Conservation (phyloP, 2,329 filamentous ascomycete species). For the Fusarium kyushuense region DNA sequence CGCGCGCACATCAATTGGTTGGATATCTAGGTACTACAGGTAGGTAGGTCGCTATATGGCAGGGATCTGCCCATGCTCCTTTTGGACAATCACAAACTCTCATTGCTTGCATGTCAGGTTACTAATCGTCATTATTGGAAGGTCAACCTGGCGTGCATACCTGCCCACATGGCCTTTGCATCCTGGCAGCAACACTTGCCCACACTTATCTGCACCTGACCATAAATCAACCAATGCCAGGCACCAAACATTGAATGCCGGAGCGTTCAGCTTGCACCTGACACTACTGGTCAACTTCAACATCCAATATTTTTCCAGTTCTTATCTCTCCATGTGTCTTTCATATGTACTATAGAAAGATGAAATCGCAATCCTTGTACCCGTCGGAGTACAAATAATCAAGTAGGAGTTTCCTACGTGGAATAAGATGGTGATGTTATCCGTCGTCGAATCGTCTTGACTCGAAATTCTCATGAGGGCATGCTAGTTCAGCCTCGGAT, state of each 20-base stretch:
- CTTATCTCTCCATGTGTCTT: neutral
- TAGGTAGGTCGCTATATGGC: no score
- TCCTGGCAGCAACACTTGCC: neutral
- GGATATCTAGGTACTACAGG: no score
- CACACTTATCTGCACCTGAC: neutral
- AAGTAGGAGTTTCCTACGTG: neutral
- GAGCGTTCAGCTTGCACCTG: neutral
- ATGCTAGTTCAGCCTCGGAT: neutral
- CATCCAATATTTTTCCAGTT: neutral
- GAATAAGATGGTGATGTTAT: neutral
- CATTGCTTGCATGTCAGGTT: neutral
- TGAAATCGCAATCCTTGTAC: neutral
- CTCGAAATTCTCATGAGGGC: neutral
- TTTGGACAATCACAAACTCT: constrained; percentile 1
- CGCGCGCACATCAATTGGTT: constrained; percentile 32
- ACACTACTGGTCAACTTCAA: neutral
- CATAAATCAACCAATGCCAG: constrained; percentile 5
- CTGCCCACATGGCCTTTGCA: constrained; percentile 21
- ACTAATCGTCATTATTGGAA: neutral
- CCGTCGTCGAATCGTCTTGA: neutral
- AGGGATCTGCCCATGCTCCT: constrained; percentile 15
- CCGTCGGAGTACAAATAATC: neutral
- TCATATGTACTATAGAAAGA: no score
- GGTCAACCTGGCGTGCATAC: neutral
- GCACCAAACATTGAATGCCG: constrained; percentile 7